Base-by-base conservation (phyloP, 2,329 filamentous ascomycete species). In the Colletotrichum zoysiae region DNA sequence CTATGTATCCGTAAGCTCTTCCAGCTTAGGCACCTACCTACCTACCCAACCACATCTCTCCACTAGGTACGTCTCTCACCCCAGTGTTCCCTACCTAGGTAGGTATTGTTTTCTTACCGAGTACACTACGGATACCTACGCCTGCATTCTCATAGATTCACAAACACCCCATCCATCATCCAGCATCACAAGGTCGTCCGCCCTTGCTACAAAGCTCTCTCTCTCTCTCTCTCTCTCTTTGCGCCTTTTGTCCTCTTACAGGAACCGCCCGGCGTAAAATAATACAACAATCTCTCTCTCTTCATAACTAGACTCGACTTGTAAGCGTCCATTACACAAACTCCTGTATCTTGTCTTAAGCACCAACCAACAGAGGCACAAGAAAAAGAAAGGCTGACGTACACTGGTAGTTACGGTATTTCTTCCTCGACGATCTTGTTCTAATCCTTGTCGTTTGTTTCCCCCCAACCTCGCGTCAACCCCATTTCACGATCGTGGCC, bases 401-500 rank as follows among this genome's bases (percentile, higher is more conserved):
- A 42, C 30, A 30, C 30, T 30, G 4, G 30, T 30, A 38, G 11
- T 38, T 38, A n/a, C n/a, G n/a, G n/a, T n/a, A 11, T 55, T 23
- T 53, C 18, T 35, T 66, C 26, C 26, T 26, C 35, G 33, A 26
- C 57, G 33, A 35, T 48, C n/a, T 38, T n/a, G 46, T 63, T n/a
- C 67, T 58, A 33, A 64, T 64, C 61, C 61, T 64, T 64, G 61
- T 64, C 42, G 50, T 30, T 38, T 42, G 38, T 40, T 38, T 42
- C 40, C 40, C 70, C 59, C 70, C 55, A 70, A 48, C 65, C 65
- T 69, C 65, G 20, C 53, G 40, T 59, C 46, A 56, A 71, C 46
- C 30, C 48, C 55, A 72, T 70, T 61, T 64, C 70, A 69, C 59
- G 59, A 60, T 72, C 70, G 55, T 38, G 69, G 70, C 65, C 55